Base-by-base conservation (phyloP, 2,329 filamentous ascomycete genomes). In the Nigrospora oryzae region DNA sequence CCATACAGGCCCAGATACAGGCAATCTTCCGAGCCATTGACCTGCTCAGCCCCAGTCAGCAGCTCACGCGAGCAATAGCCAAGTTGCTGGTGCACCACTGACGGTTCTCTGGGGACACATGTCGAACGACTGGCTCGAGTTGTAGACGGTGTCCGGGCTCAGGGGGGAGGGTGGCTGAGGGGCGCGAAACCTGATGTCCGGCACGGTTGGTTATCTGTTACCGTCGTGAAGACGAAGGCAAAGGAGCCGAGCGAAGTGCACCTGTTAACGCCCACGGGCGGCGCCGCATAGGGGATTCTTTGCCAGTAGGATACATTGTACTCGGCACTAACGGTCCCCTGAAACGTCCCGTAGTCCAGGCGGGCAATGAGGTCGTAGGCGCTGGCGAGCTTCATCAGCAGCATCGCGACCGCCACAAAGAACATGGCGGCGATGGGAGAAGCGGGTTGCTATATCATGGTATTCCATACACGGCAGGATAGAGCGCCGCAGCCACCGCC, bases 231-330 rank as follows among this genome's bases (percentile, higher is more conserved):
- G 23, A 28, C 23, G 23, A 28, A 10, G 23, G 23, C 23, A 5
- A 28, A 28, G 23, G 2, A 10, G 23, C 8, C 23, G 31, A 4
- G 16, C 23, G 11, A 15, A 19, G 15, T 7, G 19, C n/a, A 28
- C 54, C 54, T 55, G 53, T 81, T 80, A 39, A 67, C 55, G 2
- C 77, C 76, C 12, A 68, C 62, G 13, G 79, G 78, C 2, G 79
- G 75, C 12, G 77, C 74, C 5, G 74, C 78, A 52, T 75, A 83
- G 14, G 79, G 79, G 40, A 83, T 79, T 52, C 75, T 79, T 49
- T 71, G 73, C 61, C 70, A 82, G 59, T 79, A 77, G 23, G 70
- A 74, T 36, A 81, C 70, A 53, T 81, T 78, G 53, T 80, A 79
- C 3, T 57, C 52, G 10, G 61, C 49, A 15, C 70, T 69, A 51